Base-by-base conservation (phyloP, 192 early-diverging fungal genomes). In the Podila minutissima region DNA sequence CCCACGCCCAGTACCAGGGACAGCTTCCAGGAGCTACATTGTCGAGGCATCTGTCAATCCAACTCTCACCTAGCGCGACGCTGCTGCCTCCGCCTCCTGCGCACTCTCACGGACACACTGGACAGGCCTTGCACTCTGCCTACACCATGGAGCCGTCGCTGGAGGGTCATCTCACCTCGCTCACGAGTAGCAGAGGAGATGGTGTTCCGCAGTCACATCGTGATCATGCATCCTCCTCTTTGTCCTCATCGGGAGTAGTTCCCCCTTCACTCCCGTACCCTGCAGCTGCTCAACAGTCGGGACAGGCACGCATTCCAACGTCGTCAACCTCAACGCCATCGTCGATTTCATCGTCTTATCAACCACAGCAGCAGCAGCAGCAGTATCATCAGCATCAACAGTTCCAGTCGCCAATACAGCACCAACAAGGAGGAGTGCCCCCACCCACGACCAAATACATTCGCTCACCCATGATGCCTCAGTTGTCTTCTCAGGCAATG, bases 401-500 rank as follows among this genome's bases (percentile, higher is more conserved):
- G 17, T 33, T 32, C 19, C 74, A 69, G 32, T 33, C 55, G 7
- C 62, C 63, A 15, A 41, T 55, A 49, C 60, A 64, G 11, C 67
- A 69, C 2, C 75, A 70, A 37, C 69, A 63, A 19, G 41, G 71
- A 15, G 55, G 69, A 3, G 53, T 81, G 20, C 70, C 71, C 28
- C 77, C 70, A 4, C 77, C 77, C 31, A 72, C 71, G 1, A 49
- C 68, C 10, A 72, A 81, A 32, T 69, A 81, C 26, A 81, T 81
- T 61, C 77, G 77, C 1, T 73, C 77, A 9, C 77, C 77, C 2
- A 81, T 68, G 22, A 73, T 81, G 77, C 77, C 77, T 5, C 77
- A 81, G 33, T 37, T 81, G 5, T 81, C 77, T 3, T 81, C 77
- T 17, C 77, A 81, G 62, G 77, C 77, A 10, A 65, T 81, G 77